Conservation (phyloP, 768 basidiomycete genomes). For the Collybia sp. region DNA sequence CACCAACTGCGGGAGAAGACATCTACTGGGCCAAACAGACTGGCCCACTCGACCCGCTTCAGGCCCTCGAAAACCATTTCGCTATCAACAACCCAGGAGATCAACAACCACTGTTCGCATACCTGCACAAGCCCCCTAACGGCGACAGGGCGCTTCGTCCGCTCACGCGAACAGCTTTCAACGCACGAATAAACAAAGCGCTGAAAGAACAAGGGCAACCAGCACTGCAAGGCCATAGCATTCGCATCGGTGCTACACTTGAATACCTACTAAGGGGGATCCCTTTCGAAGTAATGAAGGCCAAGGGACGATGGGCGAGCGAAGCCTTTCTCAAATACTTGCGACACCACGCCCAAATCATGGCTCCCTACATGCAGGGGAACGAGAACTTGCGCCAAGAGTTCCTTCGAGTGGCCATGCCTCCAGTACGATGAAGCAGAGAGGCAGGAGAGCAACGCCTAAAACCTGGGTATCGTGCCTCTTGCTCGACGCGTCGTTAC, state of each 20-base stretch:
- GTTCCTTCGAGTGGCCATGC: not conserved
- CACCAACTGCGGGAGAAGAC: too few species aligned
- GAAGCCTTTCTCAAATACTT: not conserved
- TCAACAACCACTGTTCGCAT: not conserved
- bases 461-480: too few species aligned
- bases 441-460: too few species aligned
- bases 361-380: not conserved
- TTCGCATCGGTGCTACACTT: not conserved
- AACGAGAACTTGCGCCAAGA: not conserved
- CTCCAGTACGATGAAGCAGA: not conserved
- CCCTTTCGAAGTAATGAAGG: not conserved
- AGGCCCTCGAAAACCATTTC: too few species aligned
- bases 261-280: not conserved
- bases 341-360: not conserved
- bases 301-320: not conserved
- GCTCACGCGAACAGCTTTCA: not conserved
- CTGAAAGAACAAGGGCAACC: not conserved
- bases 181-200: not conserved
- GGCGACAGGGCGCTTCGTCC: not conserved
- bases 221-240: not conserved
- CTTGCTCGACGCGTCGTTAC: too few species aligned
- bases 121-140: not conserved
- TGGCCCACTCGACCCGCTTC: too few species aligned
- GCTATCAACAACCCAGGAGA: too few species aligned
- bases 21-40: too few species aligned